Evolutionary conservation across 345 rosid genomes (phyloP).

Genomic region (Erodium maritimum): DNA sequence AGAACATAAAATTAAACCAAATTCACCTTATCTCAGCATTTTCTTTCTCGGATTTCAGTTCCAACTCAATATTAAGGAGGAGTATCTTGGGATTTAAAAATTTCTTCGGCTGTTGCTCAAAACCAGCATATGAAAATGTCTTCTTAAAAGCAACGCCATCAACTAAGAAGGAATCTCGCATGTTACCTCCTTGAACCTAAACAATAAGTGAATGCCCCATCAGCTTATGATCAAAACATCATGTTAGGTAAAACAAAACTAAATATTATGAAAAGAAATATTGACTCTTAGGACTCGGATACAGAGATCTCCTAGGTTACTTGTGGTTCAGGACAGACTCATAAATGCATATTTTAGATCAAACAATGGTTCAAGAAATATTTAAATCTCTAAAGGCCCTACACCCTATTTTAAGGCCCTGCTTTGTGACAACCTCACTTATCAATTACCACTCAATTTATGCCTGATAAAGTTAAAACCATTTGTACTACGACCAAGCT

Average conservation of each 20-base stretch:
- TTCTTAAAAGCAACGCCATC: slow-evolving; percentile 97
- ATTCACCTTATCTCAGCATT: slow-evolving; percentile 83
- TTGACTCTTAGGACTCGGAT: background rate
- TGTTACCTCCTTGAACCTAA: slow-evolving; percentile 93
- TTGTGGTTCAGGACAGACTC: background rate
- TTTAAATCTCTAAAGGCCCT: background rate
- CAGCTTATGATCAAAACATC: background rate
- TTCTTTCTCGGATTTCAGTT: slow-evolving; percentile 97
- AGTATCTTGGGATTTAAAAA: slow-evolving; percentile 76
- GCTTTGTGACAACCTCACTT: background rate
- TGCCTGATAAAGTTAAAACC: background rate
- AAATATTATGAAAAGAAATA: background rate
- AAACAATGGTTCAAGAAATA: background rate
- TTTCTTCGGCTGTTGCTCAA: slow-evolving; percentile 97
- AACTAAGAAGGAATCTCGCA: slow-evolving; percentile 94
- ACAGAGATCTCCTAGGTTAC: background rate
- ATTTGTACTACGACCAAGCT: background rate
- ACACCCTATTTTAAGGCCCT: too few relatives aligned
- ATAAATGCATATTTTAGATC: background rate
- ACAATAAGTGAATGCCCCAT: background rate
- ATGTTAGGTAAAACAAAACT: too few relatives aligned
- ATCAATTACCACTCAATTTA: background rate
- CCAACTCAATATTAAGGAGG: slow-evolving; percentile 79
- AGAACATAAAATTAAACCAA: too few relatives aligned
- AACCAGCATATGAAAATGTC: slow-evolving; percentile 99